Base-by-base conservation (phyloP, 208 protist species). In the Naegleria fowleri region DNA sequence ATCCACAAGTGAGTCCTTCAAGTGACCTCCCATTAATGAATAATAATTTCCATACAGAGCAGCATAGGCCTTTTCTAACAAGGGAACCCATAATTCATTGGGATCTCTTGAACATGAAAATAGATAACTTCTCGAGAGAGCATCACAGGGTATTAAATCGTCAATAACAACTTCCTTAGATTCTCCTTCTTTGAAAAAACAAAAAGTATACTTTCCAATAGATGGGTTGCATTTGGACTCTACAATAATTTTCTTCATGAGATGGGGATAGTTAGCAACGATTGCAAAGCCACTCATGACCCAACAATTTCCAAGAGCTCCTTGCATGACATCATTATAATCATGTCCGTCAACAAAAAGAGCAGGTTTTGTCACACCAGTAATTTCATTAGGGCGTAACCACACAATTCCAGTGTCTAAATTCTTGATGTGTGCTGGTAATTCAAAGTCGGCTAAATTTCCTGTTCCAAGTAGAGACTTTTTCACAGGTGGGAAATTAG, bases 11-110 rank as follows among this genome's bases (percentile, higher is more conserved):
- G 92, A 92, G 7, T 88, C 67, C 4, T 90, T 90, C 5, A 93
- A 92, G 25, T 43, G 13, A 48, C 96, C 92, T 22, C 90, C 93
- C 92, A 97, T 95, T 25, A 98, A 93, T 19, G 95, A 93, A 91
- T 96, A 94, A 93, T 98, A 98, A 91, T 95, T 97, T 86, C 95
- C 94, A 92, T 97, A 96, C 58, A 97, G 90, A 93, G 98, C 97
- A 25, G 97, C 97, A 90, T 97, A 98, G 33, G 97, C 96, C 93
- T 98, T 98, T 91, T 98, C 97, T 41, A 95, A 94, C 15, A 97
- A 90, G 55, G 97, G 92, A 1, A 96, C 93, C 90, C 94, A 97
- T 52, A 97, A 95, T 55, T 96, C 93, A 75, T 95, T 94, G 39
- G 75, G 5, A 0, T 92, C 90, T 83, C 91, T 59, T 19, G 85